Conservation (phyloP, 2,329 filamentous ascomycete genomes). For the Fusarium devonianum region DNA sequence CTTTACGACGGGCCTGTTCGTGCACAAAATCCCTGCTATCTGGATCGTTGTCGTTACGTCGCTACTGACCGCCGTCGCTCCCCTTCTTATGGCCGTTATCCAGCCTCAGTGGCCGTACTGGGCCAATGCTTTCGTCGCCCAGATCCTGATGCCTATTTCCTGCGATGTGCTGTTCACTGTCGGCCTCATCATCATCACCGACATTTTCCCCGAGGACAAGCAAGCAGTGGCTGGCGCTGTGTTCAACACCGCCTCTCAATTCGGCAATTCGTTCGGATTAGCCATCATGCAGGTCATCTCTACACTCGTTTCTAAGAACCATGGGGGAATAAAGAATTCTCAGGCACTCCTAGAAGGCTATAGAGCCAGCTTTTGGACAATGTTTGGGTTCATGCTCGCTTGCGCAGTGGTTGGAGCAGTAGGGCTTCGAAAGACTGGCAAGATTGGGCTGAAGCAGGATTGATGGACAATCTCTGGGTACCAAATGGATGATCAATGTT, state of each 20-base stretch:
- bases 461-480: no score
- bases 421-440: conserved; percentile 53
- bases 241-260: conserved; percentile 65
- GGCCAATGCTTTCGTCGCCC: conserved; percentile 54
- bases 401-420: conserved; percentile 48
- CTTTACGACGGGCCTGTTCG: conserved; percentile 53
- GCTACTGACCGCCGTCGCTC: conserved; percentile 52
- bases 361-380: conserved; percentile 58
- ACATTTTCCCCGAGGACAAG: conserved; percentile 62
- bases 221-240: conserved; percentile 68
- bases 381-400: conserved; percentile 56
- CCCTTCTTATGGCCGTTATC: conserved; percentile 63
- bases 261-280: conserved; percentile 60
- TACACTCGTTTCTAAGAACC: conserved; percentile 47
- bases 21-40: conserved; percentile 51
- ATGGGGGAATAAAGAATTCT: conserved; percentile 34
- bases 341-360: conserved; percentile 57
- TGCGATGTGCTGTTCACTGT: conserved; percentile 63
- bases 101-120: conserved; percentile 59
- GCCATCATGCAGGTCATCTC: conserved; percentile 57
- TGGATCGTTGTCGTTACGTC: conserved; percentile 51
- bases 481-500: no score
- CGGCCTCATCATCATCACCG: conserved; percentile 60
- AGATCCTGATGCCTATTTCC: conserved; percentile 52
- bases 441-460: conserved; percentile 56